Evolutionary conservation across 2,329 filamentous ascomycete species (phyloP), one percentile per base, ranked within the genome.

Genomic region (Tolypocladium ophioglossoides): DNA sequence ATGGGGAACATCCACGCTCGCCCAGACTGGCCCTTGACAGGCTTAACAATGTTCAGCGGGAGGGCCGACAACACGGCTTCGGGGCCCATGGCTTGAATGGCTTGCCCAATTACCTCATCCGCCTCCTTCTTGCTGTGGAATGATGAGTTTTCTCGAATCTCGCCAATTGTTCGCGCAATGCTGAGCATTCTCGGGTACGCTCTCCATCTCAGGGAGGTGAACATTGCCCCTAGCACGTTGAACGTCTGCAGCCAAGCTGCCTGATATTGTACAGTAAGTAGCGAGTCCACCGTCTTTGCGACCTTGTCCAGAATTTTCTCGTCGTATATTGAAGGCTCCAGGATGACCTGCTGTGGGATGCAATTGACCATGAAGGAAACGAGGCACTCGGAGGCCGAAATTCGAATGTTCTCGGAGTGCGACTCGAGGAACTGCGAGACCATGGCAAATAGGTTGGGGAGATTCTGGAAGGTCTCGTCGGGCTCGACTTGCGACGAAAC

Each of bases 61-160:
- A 99, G 78, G 24, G 95, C 84, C 1, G 82, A 78, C 34, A 99
- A 79, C 0, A 96, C 87, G 4, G 85, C 83, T 60, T 91, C 87
- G 0, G 94, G 90, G 0, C 94, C 94, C 84, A 96, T 94, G 10
- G 90, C 90, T 58, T 85, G 82, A 58, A 97, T 84, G 6, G 92
- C 94, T 65, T 88, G 88, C 18, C 90, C 89, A 50, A 99, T 82
- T 11, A 99, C 87, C 54, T 87, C 84, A 63, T 99, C 94, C 1
- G 92, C 92, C 66, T 97, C 88, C 69, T 95, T 95, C 75, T 97
- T 99, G 52, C 90, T 90, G 55, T 86, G 79, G 71, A 99, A 99
- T 0, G 90, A 87, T 27, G 94, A 85, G 63, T 90, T 95, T 56
- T 86, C 83, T 56, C 94, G 86, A 53, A 99, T 79, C 58, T 96